A percentile compares a stretch with the other conserved stretches of the same genome.
These are phyloP conservation scores for Sechiopsis laciniata DNA, from an alignment of 306 rosid species.

Conservation along the genomic window DNA sequence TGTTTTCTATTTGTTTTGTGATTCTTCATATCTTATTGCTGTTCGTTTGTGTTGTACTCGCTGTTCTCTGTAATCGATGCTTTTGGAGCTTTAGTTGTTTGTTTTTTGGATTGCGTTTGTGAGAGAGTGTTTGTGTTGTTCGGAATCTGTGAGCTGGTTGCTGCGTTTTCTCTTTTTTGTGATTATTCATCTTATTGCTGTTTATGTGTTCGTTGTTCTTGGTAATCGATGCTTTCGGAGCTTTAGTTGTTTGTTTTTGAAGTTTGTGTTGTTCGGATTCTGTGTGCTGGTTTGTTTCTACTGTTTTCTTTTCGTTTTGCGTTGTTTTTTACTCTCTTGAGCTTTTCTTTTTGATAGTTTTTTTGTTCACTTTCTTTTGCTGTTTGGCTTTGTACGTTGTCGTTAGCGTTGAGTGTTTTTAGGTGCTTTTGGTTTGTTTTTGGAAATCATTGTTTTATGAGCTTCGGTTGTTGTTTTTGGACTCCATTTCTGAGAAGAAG, in stretches of 20 bases:
- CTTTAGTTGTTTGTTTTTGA: neutral
- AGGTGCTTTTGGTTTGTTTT: neutral
- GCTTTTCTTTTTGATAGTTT: neutral
- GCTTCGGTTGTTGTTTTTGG: neutral
- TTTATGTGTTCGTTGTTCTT: neutral
- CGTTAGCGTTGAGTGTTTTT: neutral
- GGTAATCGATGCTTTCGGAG: slow-evolving; percentile 7
- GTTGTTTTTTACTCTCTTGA: neutral
- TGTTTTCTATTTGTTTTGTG: neutral
- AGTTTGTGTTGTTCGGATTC: too few relatives aligned
- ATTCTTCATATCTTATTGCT: neutral
- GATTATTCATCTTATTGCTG: neutral
- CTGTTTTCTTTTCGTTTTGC: neutral
- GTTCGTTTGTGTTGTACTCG: neutral
- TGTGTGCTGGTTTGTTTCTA: neutral
- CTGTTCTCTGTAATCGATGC: slow-evolving; percentile 4
- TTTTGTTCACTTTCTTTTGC: neutral
- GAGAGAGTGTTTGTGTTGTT: too few relatives aligned
- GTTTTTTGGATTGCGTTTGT: neutral
- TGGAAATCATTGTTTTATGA: neutral
- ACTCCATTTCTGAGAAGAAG: too few relatives aligned
- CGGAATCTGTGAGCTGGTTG: neutral
- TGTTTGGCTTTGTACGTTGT: neutral
- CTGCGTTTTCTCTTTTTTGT: neutral
- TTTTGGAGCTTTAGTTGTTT: neutral